Conservation (phyloP, 805 yeast genomes). For the Kazachstania psychrophila region DNA sequence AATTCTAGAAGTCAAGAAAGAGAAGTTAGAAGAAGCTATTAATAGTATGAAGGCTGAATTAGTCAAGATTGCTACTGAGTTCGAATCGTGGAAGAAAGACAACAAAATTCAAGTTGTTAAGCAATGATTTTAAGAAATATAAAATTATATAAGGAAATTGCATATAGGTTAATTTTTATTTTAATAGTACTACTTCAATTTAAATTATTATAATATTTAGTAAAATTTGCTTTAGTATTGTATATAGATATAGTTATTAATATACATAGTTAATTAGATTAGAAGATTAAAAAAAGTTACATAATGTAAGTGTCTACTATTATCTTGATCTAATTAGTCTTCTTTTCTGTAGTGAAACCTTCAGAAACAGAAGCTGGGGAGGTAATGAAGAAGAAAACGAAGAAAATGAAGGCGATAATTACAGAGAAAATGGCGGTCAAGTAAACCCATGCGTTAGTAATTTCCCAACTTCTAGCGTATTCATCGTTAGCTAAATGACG, state of each 20-base stretch:
- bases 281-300: no score
- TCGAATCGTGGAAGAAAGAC: slow-evolving; percentile 30
- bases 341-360: slow-evolving; percentile 12
- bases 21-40: slow-evolving; percentile 33
- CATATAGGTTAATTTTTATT: slow-evolving; percentile 1
- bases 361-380: slow-evolving; percentile 12
- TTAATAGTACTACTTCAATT: no score
- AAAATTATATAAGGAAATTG: not conserved
- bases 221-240: not conserved
- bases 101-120: slow-evolving; percentile 30
- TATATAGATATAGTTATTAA: not conserved
- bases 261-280: not conserved
- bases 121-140: slow-evolving; percentile 10
- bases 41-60: slow-evolving; percentile 25
- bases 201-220: not conserved
- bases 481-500: slow-evolving; percentile 95
- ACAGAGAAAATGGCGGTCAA: slow-evolving; percentile 63
- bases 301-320: no score
- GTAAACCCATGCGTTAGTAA: slow-evolving; percentile 89
- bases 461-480: slow-evolving; percentile 85
- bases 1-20: slow-evolving; percentile 46
- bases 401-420: slow-evolving; percentile 64
- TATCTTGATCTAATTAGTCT: slow-evolving; percentile 19
- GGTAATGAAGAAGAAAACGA: slow-evolving; percentile 51
- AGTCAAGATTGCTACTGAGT: slow-evolving; percentile 24